Conservation (phyloP, 2,329 filamentous ascomycete species). For the Epichloe sibirici region DNA sequence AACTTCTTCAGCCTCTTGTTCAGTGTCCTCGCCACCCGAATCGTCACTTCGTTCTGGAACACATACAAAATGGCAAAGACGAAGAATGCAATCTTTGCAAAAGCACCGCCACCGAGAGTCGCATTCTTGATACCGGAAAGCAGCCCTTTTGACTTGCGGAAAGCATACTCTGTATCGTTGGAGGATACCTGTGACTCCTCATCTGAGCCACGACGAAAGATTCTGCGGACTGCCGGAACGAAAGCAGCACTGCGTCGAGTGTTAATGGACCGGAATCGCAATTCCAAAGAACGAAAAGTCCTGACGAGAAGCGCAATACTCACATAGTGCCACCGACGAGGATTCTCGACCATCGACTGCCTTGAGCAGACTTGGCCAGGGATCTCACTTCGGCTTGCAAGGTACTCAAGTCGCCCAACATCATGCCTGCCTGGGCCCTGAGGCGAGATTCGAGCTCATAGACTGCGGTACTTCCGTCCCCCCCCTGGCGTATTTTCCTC, state of each 20-base stretch:
- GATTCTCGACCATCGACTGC: conserved; percentile 40
- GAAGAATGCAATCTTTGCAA: conserved; percentile 40
- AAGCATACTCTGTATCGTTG: conserved; percentile 48
- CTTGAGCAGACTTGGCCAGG: conserved; percentile 32
- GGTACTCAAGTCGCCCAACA: conserved; percentile 31
- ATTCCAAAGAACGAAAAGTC: not conserved
- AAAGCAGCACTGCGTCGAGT: conserved; percentile 30
- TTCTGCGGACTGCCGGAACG: conserved; percentile 37
- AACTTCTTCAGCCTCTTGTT: conserved; percentile 37
- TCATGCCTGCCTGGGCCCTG: conserved; percentile 27
- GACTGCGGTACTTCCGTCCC: conserved; percentile 16
- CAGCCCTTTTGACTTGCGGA: conserved; percentile 36
- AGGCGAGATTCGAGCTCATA: conserved; percentile 31
- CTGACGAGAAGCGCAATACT: conserved; percentile 14
- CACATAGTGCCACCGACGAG: conserved; percentile 39
- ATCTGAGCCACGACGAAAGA: conserved; percentile 34
- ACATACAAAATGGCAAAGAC: conserved; percentile 46
- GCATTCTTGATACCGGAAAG: conserved; percentile 36
- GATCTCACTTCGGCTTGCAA: conserved; percentile 32
- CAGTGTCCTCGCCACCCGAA: conserved; percentile 41
- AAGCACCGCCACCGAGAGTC: conserved; percentile 29
- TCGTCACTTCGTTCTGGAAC: conserved; percentile 45
- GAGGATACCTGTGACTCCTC: conserved; percentile 24
- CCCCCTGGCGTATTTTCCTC: conserved; percentile 17
- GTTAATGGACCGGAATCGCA: not conserved